Evolutionary conservation across 164 flowering plant genomes (phyloP), one percentile per base, ranked within the genome.

Genomic region (Vitis amurensis): DNA sequence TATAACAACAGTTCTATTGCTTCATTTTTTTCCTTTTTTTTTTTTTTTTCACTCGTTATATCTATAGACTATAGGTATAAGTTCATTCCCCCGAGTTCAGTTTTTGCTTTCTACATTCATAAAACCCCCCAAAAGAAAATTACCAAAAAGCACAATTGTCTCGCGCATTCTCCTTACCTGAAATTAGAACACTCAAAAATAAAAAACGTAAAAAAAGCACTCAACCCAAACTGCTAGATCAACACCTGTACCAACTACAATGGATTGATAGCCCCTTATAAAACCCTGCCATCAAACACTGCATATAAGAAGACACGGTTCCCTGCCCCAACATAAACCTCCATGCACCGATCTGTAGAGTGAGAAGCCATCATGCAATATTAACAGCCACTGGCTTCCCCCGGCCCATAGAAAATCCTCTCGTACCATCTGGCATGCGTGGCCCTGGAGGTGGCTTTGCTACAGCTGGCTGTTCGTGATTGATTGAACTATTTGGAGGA

Each of bases 381-480:
- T 71, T 75, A 27, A 78, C 73, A 4, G 76, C 53, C 17, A 82
- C 49, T 61, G 91, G 87, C 78, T 86, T 90, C 67, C 96, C 96
- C 16, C 96, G 81, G 29, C 96, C 96, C 78, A 86, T 76, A 0
- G 91, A 61, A 53, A 90, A 90, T 55, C 96, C 96, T 71, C 84
- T 78, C 17, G 96, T 90, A 9, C 96, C 96, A 73, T 90, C 96
- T 15, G 96, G 96, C 96, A 90, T 90, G 9, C 93, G 87, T 2
- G 96, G 96, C 17, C 96, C 93, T 1, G 91, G 96, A 65, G 90
- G 95, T 31, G 81, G 92, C 76, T 84, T 87, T 44, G 73, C 61
- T 23, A 67, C 60, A 1, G 44, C 19, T 49, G 79, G n/a, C 58
- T 73, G 86, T 55, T 86, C 87, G 48, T 57, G 74, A 11, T 55